Conservation (phyloP, 2,329 filamentous ascomycete genomes). For the Chrysoporthe austroafricana region DNA sequence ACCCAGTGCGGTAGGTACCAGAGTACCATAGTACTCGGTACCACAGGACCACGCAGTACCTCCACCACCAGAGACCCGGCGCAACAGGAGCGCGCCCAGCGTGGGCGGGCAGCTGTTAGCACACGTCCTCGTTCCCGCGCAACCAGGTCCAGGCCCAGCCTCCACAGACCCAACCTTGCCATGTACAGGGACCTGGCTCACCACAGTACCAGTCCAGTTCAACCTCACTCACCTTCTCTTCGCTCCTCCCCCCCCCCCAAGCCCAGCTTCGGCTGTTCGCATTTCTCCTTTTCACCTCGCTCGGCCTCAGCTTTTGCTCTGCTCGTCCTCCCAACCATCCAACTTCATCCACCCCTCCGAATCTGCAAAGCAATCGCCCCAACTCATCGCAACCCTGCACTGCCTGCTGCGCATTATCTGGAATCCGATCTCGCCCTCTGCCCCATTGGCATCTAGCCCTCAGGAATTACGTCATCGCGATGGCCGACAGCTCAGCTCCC, state of each 20-base stretch:
- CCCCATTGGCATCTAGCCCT: slow-evolving; percentile 8
- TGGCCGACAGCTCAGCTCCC: slow-evolving; percentile 29
- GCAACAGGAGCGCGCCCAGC: not conserved
- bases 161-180: not conserved
- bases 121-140: not conserved
- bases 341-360: slow-evolving; percentile 8
- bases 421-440: slow-evolving; percentile 16
- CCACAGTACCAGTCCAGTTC: slow-evolving; percentile 3
- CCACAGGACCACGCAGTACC: not conserved
- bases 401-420: slow-evolving; percentile 20
- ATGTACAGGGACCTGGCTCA: not conserved
- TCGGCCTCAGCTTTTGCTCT: slow-evolving; percentile 13
- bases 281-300: slow-evolving; percentile 12
- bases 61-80: not conserved
- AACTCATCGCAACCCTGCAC: slow-evolving; percentile 6
- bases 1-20: not conserved
- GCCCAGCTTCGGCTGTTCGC: slow-evolving; percentile 15
- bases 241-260: slow-evolving; percentile 19
- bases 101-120: slow-evolving; percentile 5
- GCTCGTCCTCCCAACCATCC: slow-evolving; percentile 7
- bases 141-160: slow-evolving; percentile 13
- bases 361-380: not conserved
- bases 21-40: not conserved
- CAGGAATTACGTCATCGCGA: slow-evolving; percentile 30
- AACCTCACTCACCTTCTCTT: slow-evolving; percentile 20